phyloP scores from a whole-genome alignment of 345 rosid species.

The Arabidopsis suecica region DNA sequence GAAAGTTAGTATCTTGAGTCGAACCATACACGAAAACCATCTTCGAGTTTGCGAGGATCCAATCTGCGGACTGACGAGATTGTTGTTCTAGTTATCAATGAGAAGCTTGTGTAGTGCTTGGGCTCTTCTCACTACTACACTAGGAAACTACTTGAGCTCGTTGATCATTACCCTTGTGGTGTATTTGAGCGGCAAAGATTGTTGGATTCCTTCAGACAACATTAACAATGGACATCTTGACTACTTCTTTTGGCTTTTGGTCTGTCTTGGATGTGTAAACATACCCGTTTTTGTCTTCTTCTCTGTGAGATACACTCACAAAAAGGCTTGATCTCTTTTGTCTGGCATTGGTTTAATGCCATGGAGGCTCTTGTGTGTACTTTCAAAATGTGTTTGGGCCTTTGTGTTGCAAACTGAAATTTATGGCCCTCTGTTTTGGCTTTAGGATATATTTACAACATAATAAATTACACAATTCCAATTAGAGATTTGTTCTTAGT shows the following conservation, averaged over 20 bases:
- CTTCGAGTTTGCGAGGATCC: too few relatives aligned
- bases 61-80: too few relatives aligned
- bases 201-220: conserved; percentile 85
- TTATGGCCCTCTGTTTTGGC: too few relatives aligned
- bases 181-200: conserved; percentile 54
- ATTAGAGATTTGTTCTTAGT: too few relatives aligned
- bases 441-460: too few relatives aligned
- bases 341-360: not conserved
- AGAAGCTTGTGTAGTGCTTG: conserved; percentile 79
- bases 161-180: conserved; percentile 72
- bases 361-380: not conserved
- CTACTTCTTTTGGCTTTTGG: conserved; percentile 83
- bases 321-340: conserved; percentile 41
- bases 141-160: conserved; percentile 86
- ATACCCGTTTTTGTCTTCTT: conserved; percentile 59
- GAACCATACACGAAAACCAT: too few relatives aligned
- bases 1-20: too few relatives aligned
- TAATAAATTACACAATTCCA: too few relatives aligned
- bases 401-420: not conserved
- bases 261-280: conserved; percentile 65
- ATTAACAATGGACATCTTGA: conserved; percentile 84
- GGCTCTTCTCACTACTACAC: conserved; percentile 63
- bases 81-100: too few relatives aligned
- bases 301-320: conserved; percentile 60
- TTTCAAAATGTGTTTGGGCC: not conserved